phyloP scores from a whole-genome alignment of 2,329 filamentous ascomycete genomes.

The Dothideomycetes sp. region DNA sequence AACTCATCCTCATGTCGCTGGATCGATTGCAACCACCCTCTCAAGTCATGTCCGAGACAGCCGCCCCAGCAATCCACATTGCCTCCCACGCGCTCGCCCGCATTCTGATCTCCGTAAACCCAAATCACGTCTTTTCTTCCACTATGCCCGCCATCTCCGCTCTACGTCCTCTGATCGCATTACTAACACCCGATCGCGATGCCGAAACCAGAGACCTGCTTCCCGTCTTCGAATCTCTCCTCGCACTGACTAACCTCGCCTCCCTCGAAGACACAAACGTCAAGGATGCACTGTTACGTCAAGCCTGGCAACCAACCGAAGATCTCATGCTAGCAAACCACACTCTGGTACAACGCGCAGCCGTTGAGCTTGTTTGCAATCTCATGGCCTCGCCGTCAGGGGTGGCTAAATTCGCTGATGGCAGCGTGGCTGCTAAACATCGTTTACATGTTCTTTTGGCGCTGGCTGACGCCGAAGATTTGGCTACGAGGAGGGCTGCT shows the following conservation, averaged over 20 bases:
- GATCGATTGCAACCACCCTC: constrained; percentile 54
- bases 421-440: constrained; percentile 56
- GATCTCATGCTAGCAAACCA: constrained; percentile 74
- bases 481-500: constrained; percentile 69
- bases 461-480: constrained; percentile 76
- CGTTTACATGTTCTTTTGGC: constrained; percentile 78
- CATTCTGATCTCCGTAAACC: constrained; percentile 60
- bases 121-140: constrained; percentile 69
- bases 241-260: constrained; percentile 89
- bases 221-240: constrained; percentile 79
- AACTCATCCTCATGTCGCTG: constrained; percentile 59
- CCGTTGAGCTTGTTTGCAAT: constrained; percentile 87
- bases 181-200: constrained; percentile 57
- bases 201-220: constrained; percentile 63
- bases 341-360: constrained; percentile 65
- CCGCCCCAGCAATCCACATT: neutral
- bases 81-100: constrained; percentile 40
- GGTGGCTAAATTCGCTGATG: constrained; percentile 60
- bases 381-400: constrained; percentile 63
- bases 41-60: constrained; percentile 59
- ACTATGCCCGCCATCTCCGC: constrained; percentile 64
- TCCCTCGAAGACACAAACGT: constrained; percentile 57
- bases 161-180: constrained; percentile 69
- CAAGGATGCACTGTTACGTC: constrained; percentile 60
- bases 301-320: constrained; percentile 67